Evolutionary conservation across 2,329 filamentous ascomycete species (phyloP), one percentile per base, ranked within the genome.

Genomic region (Penicillium crustosum): DNA sequence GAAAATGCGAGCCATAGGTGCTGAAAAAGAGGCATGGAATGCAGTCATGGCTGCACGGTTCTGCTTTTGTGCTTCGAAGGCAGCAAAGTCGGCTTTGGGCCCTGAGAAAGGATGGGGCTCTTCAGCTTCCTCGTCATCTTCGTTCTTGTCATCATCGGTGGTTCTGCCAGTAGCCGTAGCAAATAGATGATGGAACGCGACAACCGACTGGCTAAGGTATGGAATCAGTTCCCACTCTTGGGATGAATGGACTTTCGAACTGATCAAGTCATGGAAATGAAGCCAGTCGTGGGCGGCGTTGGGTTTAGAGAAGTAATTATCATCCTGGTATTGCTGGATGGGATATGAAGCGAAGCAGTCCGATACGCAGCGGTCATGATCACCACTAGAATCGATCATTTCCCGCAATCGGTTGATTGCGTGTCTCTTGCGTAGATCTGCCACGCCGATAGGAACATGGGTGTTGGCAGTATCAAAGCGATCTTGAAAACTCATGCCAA

Each of bases 211-310:
- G 67, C 88, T 90, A 49, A 97, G 83, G 72, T 99, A 99, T 0
- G 91, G 88, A 0, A 84, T 85, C 17, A 99, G 79, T 74, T 99
- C 94, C 90, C 94, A 99, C 55, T 96, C 93, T 72, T 97, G 93
- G 58, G 85, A 87, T n/a, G 86, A 79, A 70, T 88, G 95, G 1
- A 97, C 83, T 39, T 88, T 86, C 0, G 88, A 87, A 25, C 91
- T 91, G 61, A 96, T 87, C 0, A 81, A 80, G 68, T 97, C 94
- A 74, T 97, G 90, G 75, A 99, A 97, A 73, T 95, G 82, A 55
- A 99, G 84, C 94, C 94, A 99, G 69, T 97, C 93, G 73, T 96
- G 96, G 0, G 91, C 91, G 1, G 84, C 79, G 64, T 89, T 87
- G 0, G 95, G 95, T 71, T 99, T 99, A 35, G 88, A 90, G 33